Conservation (phyloP, 805 yeast genomes). For the Jamesozyma piceae region DNA sequence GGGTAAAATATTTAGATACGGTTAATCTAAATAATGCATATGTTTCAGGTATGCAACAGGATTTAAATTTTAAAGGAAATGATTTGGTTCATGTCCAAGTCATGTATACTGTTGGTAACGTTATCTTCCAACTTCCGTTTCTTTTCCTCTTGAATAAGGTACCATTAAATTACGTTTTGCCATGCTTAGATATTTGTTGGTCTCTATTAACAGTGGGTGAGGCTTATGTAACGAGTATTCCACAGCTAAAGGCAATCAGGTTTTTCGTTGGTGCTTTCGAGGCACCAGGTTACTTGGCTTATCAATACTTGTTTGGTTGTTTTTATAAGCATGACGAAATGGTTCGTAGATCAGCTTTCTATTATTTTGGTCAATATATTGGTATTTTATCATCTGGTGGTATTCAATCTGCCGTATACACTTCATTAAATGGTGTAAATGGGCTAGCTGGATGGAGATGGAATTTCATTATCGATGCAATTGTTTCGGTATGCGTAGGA, state of each 20-base stretch:
- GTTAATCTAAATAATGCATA: conserved; percentile 57
- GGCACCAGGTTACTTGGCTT: conserved; percentile 50
- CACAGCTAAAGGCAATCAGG: conserved; percentile 47
- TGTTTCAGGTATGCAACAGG: conserved; percentile 53
- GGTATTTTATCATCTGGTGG: conserved; percentile 57
- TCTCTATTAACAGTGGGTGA: conserved; percentile 47
- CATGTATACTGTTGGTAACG: conserved; percentile 49
- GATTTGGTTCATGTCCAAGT: conserved; percentile 54
- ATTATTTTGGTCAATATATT: conserved; percentile 53
- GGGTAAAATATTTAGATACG: conserved; percentile 57
- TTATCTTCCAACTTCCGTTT: conserved; percentile 55
- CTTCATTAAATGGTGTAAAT: conserved; percentile 37
- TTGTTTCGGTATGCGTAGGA: conserved; percentile 50
- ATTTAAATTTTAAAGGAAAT: conserved; percentile 47
- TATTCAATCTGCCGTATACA: conserved; percentile 47
- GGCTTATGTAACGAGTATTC: conserved; percentile 37
- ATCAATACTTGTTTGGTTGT: conserved; percentile 49
- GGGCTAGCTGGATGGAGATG: conserved; percentile 65
- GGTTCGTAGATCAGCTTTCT: conserved; percentile 52
- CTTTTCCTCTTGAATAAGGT: conserved; percentile 44
- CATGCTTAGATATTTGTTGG: conserved; percentile 50
- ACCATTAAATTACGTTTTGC: conserved; percentile 41
- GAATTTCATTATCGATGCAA: conserved; percentile 60
- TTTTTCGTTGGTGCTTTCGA: conserved; percentile 60
- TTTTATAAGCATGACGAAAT: conserved; percentile 51